Conservation (phyloP, 345 rosid species). For the Euclidium syriacum region DNA sequence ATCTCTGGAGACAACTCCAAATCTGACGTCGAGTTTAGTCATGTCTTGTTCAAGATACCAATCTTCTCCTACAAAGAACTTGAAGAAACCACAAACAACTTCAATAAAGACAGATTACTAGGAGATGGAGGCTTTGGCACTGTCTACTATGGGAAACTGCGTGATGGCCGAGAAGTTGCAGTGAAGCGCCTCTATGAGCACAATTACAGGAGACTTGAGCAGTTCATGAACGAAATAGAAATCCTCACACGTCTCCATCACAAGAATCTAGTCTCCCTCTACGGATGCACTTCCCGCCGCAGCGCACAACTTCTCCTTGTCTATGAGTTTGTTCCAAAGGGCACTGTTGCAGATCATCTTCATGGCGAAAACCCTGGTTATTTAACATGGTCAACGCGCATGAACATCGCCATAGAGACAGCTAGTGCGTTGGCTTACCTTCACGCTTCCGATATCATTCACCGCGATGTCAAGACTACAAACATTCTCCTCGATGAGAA, state of each 20-base stretch:
- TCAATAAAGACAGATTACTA: constrained; percentile 39
- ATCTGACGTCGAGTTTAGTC: constrained; percentile 36
- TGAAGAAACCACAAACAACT: constrained; percentile 53
- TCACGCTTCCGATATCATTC: constrained; percentile 54
- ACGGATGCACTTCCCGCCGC: constrained; percentile 52
- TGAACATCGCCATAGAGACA: constrained; percentile 60
- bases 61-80: constrained; percentile 60
- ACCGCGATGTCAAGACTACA: constrained; percentile 58
- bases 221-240: constrained; percentile 56
- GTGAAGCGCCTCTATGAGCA: constrained; percentile 61
- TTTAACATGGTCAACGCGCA: constrained; percentile 46
- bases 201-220: constrained; percentile 41
- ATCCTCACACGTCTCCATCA: constrained; percentile 59
- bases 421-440: constrained; percentile 63
- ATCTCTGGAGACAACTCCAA: constrained; percentile 28
- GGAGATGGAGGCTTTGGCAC: constrained; percentile 80
- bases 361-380: constrained; percentile 36
- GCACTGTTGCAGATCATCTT: constrained; percentile 67
- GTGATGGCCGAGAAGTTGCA: constrained; percentile 67
- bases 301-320: constrained; percentile 62
- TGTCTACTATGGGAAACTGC: constrained; percentile 57
- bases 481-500: constrained; percentile 62
- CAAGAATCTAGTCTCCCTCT: constrained; percentile 60
- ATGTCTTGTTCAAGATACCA: constrained; percentile 39
- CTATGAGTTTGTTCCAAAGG: constrained; percentile 55